These are phyloP conservation scores for Codiaeum variegatum DNA, from an alignment of 441 rosid genomes.

Conservation along the genomic window DNA sequence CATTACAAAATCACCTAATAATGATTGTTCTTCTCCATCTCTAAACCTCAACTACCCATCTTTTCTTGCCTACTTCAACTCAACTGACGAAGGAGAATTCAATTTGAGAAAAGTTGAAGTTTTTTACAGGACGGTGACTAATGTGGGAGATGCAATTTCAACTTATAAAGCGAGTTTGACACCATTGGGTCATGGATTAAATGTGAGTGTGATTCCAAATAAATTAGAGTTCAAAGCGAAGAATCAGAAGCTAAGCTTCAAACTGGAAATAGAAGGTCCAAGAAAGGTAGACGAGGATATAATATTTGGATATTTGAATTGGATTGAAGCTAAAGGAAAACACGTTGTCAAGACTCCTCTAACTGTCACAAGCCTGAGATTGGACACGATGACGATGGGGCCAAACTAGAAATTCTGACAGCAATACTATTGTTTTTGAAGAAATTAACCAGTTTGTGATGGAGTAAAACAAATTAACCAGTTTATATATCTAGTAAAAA, in stretches of 20 bases:
- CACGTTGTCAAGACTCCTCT: conserved; percentile 45
- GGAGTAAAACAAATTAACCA: too few species aligned
- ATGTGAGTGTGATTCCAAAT: conserved; percentile 31
- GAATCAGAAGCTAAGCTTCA: conserved; percentile 40
- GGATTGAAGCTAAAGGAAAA: conserved; percentile 36
- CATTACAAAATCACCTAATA: conserved; percentile 36
- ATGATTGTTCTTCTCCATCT: conserved; percentile 35
- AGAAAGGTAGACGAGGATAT: conserved; percentile 8
- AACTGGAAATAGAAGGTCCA: conserved; percentile 36
- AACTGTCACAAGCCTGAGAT: conserved; percentile 26
- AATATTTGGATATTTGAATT: conserved; percentile 35
- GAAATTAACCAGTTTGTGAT: too few species aligned
- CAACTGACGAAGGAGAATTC: conserved; percentile 1
- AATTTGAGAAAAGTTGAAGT: conserved; percentile 32
- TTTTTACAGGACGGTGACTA: conserved; percentile 52
- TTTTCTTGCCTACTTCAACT: conserved; percentile 37
- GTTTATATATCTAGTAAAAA: too few species aligned
- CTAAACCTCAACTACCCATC: conserved; percentile 26
- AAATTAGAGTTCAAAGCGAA: conserved; percentile 35
- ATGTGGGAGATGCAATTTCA: conserved; percentile 47
- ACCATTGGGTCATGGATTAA: conserved; percentile 28
- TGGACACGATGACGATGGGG: not conserved
- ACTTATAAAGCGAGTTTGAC: conserved; percentile 34
- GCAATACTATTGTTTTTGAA: too few species aligned
- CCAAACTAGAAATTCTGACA: not conserved